phyloP scores from a whole-genome alignment of 768 basidiomycete species.

The Trametes gibbosa region DNA sequence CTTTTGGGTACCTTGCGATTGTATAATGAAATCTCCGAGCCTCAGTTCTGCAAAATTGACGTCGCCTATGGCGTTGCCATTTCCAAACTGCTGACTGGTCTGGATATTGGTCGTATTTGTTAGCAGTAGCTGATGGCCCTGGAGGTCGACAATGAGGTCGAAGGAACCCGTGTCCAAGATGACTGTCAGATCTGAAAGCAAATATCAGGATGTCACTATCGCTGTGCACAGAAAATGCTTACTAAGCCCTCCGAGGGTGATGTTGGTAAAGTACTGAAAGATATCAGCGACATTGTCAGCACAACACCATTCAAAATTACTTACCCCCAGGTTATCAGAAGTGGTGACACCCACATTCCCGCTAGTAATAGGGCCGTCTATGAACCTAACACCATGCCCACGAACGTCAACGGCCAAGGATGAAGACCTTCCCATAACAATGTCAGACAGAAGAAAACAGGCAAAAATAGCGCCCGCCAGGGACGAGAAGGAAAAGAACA shows the following conservation, averaged over 20 bases:
- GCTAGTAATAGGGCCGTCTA: neutral
- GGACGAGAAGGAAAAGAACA: neutral
- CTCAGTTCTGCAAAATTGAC: constrained; percentile 36
- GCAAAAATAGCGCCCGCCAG: neutral
- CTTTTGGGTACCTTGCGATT: constrained; percentile 52
- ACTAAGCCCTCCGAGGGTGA: constrained; percentile 8
- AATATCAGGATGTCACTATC: neutral
- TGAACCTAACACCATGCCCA: neutral
- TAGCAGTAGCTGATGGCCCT: constrained; percentile 20
- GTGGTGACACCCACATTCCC: neutral
- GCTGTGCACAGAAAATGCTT: neutral
- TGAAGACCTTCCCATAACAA: neutral
- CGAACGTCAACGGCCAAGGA: neutral
- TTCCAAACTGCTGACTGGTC: constrained; percentile 36
- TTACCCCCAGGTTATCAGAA: neutral
- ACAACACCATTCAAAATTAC: neutral
- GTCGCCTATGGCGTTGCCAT: constrained; percentile 37
- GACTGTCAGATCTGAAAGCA: constrained; percentile 26
- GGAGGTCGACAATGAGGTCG: constrained; percentile 33
- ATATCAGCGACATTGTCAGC: neutral
- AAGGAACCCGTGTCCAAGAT: constrained; percentile 36
- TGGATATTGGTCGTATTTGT: constrained; percentile 32
- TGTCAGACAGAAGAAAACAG: neutral
- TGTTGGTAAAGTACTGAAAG: neutral
- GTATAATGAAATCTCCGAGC: constrained; percentile 42